Base-by-base conservation (phyloP, 129 eudicot genomes). In the Chrysanthemum lavandulifolium region DNA sequence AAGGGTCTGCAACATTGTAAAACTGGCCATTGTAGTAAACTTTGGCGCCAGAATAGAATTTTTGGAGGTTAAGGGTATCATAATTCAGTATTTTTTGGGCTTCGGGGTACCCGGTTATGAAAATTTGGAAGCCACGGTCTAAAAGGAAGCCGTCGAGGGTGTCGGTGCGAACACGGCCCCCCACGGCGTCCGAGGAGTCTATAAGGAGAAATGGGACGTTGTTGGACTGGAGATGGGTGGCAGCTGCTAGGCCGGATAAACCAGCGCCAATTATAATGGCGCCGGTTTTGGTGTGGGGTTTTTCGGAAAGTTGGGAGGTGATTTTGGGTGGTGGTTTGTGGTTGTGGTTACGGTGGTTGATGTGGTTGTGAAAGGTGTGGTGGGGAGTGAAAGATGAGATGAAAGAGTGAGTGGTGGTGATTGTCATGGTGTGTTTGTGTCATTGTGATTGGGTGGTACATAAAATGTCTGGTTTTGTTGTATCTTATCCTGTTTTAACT, bases 111-210 rank as follows among this genome's bases (percentile, higher is more conserved):
- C 96, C 96, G 12, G 99, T 95, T 81, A 94, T 88, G 87, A 94
- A 90, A 79, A 94, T 94, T 23, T 90, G 97, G 84, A 95, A 95
- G 31, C 99, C 99, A 15, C 99, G 97, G 76, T 95, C 99, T 69
- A 95, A 89, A 69, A 86, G 86, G 81, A 84, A 95, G n/a, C 99
- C 99, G 83, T 94, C 98, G 74, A 86, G 80, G 66, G 43, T n/a
- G 80, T 94, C 99, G 3, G 97, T 90, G 0, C 96, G 96, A 31
- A 94, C 97, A 51, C 97, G 97, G 75, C 99, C 99, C 23, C 99
- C 99, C 73, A 94, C 91, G 73, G 84, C 87, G 69, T 94, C 94
- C 71, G 97, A 86, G 50, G 99, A 73, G 77, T 94, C 99, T 10
- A 94, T 63, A 57, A 94, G 86, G 75, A 86, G 80, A 84, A 86